phyloP scores from a whole-genome alignment of 441 rosid species.

The Erysimum cheiri region DNA sequence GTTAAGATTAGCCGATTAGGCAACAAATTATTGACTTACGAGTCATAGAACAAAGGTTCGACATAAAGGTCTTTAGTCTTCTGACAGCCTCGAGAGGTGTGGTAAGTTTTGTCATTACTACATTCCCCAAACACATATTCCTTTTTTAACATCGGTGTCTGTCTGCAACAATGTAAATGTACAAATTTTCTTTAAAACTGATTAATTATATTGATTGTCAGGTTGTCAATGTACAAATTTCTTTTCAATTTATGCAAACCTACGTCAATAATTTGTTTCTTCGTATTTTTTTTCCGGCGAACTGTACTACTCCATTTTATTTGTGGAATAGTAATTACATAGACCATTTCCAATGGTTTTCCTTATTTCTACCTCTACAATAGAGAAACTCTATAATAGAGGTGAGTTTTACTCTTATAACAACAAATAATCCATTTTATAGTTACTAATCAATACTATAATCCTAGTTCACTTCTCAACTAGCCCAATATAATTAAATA shows the following conservation, averaged over 20 bases:
- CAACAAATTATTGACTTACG: neutral
- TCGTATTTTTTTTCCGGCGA: too few species aligned
- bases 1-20: neutral
- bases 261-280: too few species aligned
- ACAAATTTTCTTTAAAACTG: neutral
- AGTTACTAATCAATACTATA: neutral
- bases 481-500: neutral
- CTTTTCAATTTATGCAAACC: neutral
- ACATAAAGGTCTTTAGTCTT: neutral
- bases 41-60: neutral
- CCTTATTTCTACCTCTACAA: too few species aligned
- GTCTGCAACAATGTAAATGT: constrained; percentile 5
- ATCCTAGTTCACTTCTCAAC: neutral
- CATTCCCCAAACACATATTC: constrained; percentile 28
- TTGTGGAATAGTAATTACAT: neutral
- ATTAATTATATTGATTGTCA: neutral
- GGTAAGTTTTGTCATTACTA: constrained; percentile 27
- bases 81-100: constrained; percentile 36
- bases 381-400: too few species aligned
- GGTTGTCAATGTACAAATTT: neutral
- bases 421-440: neutral
- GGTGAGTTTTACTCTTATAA: too few species aligned
- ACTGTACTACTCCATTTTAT: neutral
- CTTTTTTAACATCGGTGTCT: constrained; percentile 14
- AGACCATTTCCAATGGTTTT: too few species aligned